Evolutionary conservation across 495 filamentous ascomycete genomes (phyloP).

Genomic region (Durotheca rogersii): DNA sequence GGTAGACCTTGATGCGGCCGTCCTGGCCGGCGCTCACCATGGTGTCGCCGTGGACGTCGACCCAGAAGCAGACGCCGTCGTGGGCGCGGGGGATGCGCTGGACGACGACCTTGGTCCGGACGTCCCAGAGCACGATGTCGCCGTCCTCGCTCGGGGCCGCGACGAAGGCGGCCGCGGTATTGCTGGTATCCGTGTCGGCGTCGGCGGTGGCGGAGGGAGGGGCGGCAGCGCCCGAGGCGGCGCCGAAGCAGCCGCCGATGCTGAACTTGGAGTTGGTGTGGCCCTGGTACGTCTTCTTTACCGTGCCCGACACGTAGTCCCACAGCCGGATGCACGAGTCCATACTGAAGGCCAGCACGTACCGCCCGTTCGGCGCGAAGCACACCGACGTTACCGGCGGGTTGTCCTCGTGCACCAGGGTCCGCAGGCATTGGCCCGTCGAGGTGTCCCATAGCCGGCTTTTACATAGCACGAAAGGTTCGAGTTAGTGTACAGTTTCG

Average conservation of each 20-base stretch:
- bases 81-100: constrained; percentile 70
- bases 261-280: constrained; percentile 84
- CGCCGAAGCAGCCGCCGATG: constrained; percentile 76
- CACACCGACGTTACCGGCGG: constrained; percentile 85
- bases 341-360: constrained; percentile 86
- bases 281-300: constrained; percentile 96
- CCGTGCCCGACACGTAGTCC: constrained; percentile 84
- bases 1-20: constrained; percentile 43
- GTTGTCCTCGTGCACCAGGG: constrained; percentile 94
- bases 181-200: constrained; percentile 43
- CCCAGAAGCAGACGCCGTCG: constrained; percentile 78
- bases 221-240: constrained; percentile 59
- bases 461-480: too few species aligned
- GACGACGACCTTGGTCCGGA: constrained; percentile 76
- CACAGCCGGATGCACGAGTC: constrained; percentile 88
- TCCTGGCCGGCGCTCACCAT: constrained; percentile 53
- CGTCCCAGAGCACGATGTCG: constrained; percentile 84
- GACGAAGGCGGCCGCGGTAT: constrained; percentile 58
- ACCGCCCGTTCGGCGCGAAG: constrained; percentile 92
- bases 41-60: constrained; percentile 57
- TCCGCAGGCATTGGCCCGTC: constrained; percentile 92
- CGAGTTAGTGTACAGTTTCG: too few species aligned
- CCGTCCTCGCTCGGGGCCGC: constrained; percentile 88
- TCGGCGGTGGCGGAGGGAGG: constrained; percentile 79
- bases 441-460: constrained; percentile 91